Evolutionary conservation across 148 eudicot species (phyloP).

Genomic region (Vaccinium vitisidaea): DNA sequence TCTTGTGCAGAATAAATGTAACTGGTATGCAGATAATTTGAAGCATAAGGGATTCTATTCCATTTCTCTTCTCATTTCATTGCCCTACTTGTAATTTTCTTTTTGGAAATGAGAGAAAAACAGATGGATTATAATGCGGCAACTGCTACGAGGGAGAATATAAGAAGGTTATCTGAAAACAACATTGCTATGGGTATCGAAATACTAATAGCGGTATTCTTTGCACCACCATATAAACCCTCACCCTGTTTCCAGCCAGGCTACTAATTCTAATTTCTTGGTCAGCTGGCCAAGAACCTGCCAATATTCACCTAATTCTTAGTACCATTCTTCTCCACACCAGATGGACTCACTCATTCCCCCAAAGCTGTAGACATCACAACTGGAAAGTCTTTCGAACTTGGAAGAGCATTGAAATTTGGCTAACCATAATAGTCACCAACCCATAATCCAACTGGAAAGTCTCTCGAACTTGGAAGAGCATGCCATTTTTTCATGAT

Average conservation of each 20-base stretch:
- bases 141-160: slow-evolving; percentile 22
- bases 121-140: slow-evolving; percentile 26
- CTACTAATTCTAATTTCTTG: background rate
- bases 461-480: background rate
- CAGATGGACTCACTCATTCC: background rate
- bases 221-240: slow-evolving; percentile 5
- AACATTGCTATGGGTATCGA: background rate
- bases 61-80: background rate
- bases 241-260: slow-evolving; percentile 7
- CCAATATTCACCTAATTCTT: background rate
- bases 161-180: slow-evolving; percentile 23
- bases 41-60: background rate
- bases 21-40: background rate
- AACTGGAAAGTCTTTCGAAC: too few species aligned
- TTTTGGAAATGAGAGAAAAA: slow-evolving; percentile 18
- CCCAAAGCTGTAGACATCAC: background rate
- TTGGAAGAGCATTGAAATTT: too few species aligned
- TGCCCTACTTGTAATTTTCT: background rate
- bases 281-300: background rate
- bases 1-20: slow-evolving; percentile 1
- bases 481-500: background rate
- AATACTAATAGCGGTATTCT: background rate
- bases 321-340: background rate
- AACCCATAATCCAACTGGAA: background rate
- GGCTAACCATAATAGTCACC: background rate